These are phyloP conservation scores for Coprinopsis marcescibilis DNA, from an alignment of 768 basidiomycete genomes.

Conservation along the genomic window DNA sequence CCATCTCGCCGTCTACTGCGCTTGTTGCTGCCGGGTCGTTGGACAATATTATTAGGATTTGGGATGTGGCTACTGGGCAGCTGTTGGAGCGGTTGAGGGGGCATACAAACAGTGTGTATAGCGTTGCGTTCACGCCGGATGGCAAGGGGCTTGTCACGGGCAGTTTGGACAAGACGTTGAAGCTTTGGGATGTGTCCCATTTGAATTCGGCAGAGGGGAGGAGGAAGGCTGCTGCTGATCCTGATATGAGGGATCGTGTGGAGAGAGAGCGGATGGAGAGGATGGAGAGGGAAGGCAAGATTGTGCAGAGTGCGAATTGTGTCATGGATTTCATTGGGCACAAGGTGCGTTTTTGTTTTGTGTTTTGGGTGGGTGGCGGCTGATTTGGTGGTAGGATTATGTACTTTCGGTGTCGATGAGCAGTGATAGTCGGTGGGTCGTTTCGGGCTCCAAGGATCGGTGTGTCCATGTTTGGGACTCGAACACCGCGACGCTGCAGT, in stretches of 20 bases:
- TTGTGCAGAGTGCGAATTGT: slow-evolving; percentile 38
- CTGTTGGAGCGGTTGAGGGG: slow-evolving; percentile 74
- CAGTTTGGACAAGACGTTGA: slow-evolving; percentile 83
- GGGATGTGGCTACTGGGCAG: slow-evolving; percentile 63
- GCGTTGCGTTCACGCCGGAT: slow-evolving; percentile 89
- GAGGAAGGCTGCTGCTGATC: background rate
- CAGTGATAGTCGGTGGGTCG: slow-evolving; percentile 90
- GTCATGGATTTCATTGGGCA: slow-evolving; percentile 63
- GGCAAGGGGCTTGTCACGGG: slow-evolving; percentile 89
- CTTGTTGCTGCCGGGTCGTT: slow-evolving; percentile 64
- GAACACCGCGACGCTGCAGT: slow-evolving; percentile 69
- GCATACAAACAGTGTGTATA: slow-evolving; percentile 82
- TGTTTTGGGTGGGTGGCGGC: background rate
- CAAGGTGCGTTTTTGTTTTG: slow-evolving; percentile 54
- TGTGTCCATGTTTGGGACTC: slow-evolving; percentile 95
- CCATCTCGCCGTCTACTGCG: slow-evolving; percentile 69
- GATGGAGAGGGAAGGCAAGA: slow-evolving; percentile 24
- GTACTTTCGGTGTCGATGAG: slow-evolving; percentile 66
- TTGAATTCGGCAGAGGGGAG: slow-evolving; percentile 24
- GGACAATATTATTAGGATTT: slow-evolving; percentile 75
- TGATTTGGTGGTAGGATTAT: slow-evolving; percentile 38
- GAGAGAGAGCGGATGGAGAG: slow-evolving; percentile 22
- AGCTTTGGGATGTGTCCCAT: slow-evolving; percentile 82
- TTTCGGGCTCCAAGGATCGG: slow-evolving; percentile 91
- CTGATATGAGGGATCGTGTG: slow-evolving; percentile 23